Evolutionary conservation across 306 rosid species (phyloP), one percentile per base, ranked within the genome.

Genomic region (Chamaecrista fasciculata): DNA sequence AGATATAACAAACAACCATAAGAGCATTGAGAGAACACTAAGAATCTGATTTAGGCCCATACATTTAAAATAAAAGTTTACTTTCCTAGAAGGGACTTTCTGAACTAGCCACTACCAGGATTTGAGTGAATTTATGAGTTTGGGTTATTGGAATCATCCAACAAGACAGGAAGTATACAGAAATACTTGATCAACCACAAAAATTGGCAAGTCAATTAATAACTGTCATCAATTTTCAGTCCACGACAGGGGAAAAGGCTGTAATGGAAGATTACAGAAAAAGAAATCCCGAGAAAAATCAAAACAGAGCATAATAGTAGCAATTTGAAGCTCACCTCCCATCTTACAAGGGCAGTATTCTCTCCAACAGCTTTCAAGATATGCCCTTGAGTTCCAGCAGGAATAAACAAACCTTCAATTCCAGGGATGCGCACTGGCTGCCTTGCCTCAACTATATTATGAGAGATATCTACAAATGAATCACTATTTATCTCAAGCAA

Each of bases 281-380:
- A 14, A 66, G 48, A 59, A 34, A 47, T 47, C 55, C 70, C 43
- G 28, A 29, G 28, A 72, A 56, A 66, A 53, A 7, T 69, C 21
- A 34, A 26, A 70, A 8, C 20, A 34, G 70, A 78, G 52, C 33
- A 66, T 64, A 56, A 16, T 36, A 25, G 57, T 0, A 59, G 14
- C 49, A 73, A 21, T 44, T n/a, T 46, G 48, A 48, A 49, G 72
- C 47, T 76, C 79, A 93, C 98, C 97, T 93, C 94, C 98, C 97
- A 93, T 83, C 86, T 85, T 60, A 93, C 98, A 81, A 93, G 97
- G 86, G 86, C 94, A 56, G 89, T 79, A 71, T 82, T 76, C 70
- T 72, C 80, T 67, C 83, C 83, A 66, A 88, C 76, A 67, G 85
- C 63, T 86, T 80, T 93, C 83, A 93, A 63, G 76, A 93, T 75